These are phyloP conservation scores for Verticillium longisporum DNA, from an alignment of 2,329 filamentous ascomycete species.

Conservation along the genomic window DNA sequence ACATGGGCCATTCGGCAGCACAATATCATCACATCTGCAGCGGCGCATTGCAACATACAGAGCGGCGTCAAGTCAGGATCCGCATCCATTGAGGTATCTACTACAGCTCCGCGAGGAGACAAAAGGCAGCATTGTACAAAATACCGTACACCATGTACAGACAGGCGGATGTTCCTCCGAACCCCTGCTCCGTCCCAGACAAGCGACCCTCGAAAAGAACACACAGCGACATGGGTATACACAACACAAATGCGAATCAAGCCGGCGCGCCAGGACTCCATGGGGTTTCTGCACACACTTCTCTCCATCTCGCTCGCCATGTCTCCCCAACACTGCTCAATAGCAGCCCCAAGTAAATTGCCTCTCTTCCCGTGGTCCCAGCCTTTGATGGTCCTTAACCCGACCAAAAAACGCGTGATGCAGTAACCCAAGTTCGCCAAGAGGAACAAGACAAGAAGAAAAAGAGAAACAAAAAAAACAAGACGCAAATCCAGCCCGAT, in stretches of 20 bases:
- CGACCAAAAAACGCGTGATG: neutral
- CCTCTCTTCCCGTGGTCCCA: neutral
- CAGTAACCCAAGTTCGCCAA: neutral
- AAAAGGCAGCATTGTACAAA: neutral
- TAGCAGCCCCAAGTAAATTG: too few relatives aligned
- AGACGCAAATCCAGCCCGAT: neutral
- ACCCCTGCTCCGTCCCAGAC: neutral
- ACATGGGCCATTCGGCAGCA: neutral
- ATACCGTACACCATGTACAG: neutral
- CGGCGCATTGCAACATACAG: neutral
- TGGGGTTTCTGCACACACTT: neutral
- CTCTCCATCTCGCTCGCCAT: neutral
- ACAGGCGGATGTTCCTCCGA: neutral
- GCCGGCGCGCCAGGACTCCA: neutral
- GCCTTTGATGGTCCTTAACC: neutral
- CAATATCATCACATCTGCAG: neutral
- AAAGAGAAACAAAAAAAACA: neutral
- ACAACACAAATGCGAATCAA: neutral
- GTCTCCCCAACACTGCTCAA: too few relatives aligned
- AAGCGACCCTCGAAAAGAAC: neutral
- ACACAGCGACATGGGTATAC: neutral
- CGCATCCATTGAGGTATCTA: neutral
- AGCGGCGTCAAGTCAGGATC: neutral
- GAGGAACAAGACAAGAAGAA: neutral
- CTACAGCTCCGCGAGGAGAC: neutral